Conservation (phyloP, 83 land plant species). For the Picea abies region DNA sequence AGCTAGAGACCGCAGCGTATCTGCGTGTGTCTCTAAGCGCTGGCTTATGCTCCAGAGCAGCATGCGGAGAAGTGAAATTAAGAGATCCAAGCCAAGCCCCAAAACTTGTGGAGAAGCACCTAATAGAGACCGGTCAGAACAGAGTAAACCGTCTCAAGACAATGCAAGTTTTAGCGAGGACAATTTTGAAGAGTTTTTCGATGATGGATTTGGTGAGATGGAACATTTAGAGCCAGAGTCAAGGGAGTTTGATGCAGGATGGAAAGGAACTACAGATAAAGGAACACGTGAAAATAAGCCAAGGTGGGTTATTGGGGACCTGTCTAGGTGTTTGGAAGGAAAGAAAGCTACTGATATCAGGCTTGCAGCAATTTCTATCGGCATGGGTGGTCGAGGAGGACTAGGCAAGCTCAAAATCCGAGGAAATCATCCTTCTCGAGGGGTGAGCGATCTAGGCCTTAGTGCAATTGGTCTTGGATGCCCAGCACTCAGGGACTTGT, state of each 20-base stretch:
- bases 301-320: slow-evolving; percentile 48
- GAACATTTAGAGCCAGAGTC: not conserved
- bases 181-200: slow-evolving; percentile 14
- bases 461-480: slow-evolving; percentile 64
- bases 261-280: not conserved
- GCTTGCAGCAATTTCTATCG: slow-evolving; percentile 82
- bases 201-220: not conserved
- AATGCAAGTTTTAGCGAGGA: not conserved
- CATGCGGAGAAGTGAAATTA: slow-evolving; percentile 51
- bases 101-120: slow-evolving; percentile 1
- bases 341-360: slow-evolving; percentile 85
- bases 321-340: slow-evolving; percentile 77
- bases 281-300: slow-evolving; percentile 13
- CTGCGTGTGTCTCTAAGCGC: slow-evolving; percentile 87
- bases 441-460: slow-evolving; percentile 76
- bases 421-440: slow-evolving; percentile 43
- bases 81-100: not conserved
- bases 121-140: not conserved
- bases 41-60: slow-evolving; percentile 83
- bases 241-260: not conserved
- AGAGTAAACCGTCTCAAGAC: not conserved
- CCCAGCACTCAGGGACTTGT: slow-evolving; percentile 57
- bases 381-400: slow-evolving; percentile 69
- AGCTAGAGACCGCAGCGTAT: slow-evolving; percentile 50
- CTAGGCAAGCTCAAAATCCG: slow-evolving; percentile 74